Evolutionary conservation across 148 eudicot species (phyloP).

Genomic region (Dianthus caryophyllus): DNA sequence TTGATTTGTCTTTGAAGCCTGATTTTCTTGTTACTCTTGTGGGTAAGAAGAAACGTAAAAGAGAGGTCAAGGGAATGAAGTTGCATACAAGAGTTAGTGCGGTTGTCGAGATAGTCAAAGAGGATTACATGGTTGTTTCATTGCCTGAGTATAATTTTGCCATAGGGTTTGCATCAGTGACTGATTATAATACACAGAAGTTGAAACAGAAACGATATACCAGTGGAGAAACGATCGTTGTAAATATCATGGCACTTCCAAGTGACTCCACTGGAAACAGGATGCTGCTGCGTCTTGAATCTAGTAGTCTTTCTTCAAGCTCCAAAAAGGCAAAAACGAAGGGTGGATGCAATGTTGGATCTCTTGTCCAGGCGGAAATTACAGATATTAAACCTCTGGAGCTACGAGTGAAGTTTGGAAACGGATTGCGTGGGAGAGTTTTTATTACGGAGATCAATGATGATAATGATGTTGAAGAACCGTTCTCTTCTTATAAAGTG

Average conservation of each 20-base stretch:
- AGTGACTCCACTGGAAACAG: slow-evolving; percentile 64
- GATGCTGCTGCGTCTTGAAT: slow-evolving; percentile 69
- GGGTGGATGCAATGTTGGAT: slow-evolving; percentile 64
- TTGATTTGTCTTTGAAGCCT: slow-evolving; percentile 78
- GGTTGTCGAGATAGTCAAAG: slow-evolving; percentile 78
- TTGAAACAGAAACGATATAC: slow-evolving; percentile 46
- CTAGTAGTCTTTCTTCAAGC: slow-evolving; percentile 56
- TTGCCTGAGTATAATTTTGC: slow-evolving; percentile 59
- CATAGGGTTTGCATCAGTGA: slow-evolving; percentile 61
- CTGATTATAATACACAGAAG: slow-evolving; percentile 85
- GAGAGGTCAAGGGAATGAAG: slow-evolving; percentile 57
- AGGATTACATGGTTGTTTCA: slow-evolving; percentile 80
- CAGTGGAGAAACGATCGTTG: slow-evolving; percentile 64
- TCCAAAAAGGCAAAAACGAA: slow-evolving; percentile 71
- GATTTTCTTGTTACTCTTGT: slow-evolving; percentile 40
- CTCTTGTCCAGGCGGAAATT: slow-evolving; percentile 79
- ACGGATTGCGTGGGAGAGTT: slow-evolving; percentile 68
- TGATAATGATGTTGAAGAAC: slow-evolving; percentile 50
- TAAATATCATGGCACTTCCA: slow-evolving; percentile 77
- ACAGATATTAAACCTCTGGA: slow-evolving; percentile 87
- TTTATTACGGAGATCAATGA: slow-evolving; percentile 77
- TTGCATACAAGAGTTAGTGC: slow-evolving; percentile 62
- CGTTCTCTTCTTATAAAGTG: slow-evolving; percentile 57
- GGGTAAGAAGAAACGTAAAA: slow-evolving; percentile 73
- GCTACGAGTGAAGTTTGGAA: slow-evolving; percentile 79